Conservation (phyloP, 768 basidiomycete species). For the Boletus vinaceobasis region DNA sequence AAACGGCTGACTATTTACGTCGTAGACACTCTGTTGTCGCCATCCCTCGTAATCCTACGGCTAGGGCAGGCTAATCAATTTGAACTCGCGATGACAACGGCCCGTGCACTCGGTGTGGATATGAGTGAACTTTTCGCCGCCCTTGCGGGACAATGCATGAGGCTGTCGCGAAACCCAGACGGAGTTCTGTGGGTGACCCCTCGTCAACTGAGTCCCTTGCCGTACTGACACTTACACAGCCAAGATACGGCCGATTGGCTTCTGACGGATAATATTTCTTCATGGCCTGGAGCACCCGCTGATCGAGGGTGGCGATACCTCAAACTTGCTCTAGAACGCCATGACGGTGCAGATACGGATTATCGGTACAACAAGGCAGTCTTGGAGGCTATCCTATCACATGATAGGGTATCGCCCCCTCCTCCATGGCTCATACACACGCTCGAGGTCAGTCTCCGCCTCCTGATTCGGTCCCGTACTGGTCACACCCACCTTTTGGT, state of each 20-base stretch:
- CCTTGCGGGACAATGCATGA: conserved; percentile 75
- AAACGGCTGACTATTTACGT: conserved; percentile 22
- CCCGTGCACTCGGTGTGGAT: conserved; percentile 73
- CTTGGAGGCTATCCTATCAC: conserved; percentile 70
- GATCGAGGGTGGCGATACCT: conserved; percentile 89
- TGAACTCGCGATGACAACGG: conserved; percentile 74
- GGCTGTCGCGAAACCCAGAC: conserved; percentile 63
- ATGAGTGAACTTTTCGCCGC: conserved; percentile 83
- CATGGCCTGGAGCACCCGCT: conserved; percentile 78
- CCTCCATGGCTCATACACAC: conserved; percentile 83
- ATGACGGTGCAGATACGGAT: conserved; percentile 71
- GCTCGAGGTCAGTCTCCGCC: conserved; percentile 52
- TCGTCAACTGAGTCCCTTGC: not conserved
- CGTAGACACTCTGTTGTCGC: conserved; percentile 52
- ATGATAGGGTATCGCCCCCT: conserved; percentile 56
- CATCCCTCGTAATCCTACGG: conserved; percentile 67
- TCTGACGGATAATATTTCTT: conserved; percentile 70
- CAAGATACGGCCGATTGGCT: conserved; percentile 80
- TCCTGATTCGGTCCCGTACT: not conserved
- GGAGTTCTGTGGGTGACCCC: conserved; percentile 48
- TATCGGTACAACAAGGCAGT: conserved; percentile 73
- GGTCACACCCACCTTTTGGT: not conserved
- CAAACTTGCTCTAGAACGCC: conserved; percentile 69
- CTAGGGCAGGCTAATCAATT: conserved; percentile 78
- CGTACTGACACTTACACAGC: conserved; percentile 36